Base-by-base conservation (phyloP, 495 filamentous ascomycete species). In the Penicillium lagena region DNA sequence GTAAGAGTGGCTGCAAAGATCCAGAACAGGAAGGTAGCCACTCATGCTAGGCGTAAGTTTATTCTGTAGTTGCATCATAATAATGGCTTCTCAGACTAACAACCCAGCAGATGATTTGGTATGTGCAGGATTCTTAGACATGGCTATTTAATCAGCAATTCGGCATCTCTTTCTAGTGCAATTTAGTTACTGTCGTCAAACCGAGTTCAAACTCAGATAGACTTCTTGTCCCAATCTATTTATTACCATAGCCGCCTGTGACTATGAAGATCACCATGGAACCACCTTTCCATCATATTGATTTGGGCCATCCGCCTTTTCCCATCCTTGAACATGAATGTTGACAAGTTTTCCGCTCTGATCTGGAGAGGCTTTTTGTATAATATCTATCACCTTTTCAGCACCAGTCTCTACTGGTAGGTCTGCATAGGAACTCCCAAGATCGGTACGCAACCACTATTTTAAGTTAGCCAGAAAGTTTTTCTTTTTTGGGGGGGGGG, bases 391-490 rank as follows among this genome's bases (percentile, higher is more conserved):
- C 9, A 63, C 59, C 9, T 70, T 69, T 31, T 66, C 64, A 2
- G 66, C 72, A 7, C 73, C 73, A 7, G 46, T 51, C 13, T 71
- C 68, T 3, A 64, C 57, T 0, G 63, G 47, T 11, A 78, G 58
- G 57, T 79, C 72, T 10, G 75, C 74, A 10, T 54, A 33, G 7
- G 43, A 35, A 11, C 64, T 59, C 10, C 72, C 73, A 12, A 74
- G 58, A 30, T 78, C 73, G 7, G 73, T 77, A 43, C 66, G 63
- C 5, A 77, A 44, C 73, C 74, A 78, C 69, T 76, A 40, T 13
- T 27, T 27, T 11, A 48, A 2, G 37, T 55, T 50, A 50, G 50
- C 40, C 50, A 47, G 40, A 22, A 1, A 17, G 15, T 17, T 17
- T 17, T 17, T 17, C 4, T 17, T 17, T 17, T n/a, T n/a, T n/a